Evolutionary conservation across 768 basidiomycete genomes (phyloP).

Genomic region (Roridomyces roridus): DNA sequence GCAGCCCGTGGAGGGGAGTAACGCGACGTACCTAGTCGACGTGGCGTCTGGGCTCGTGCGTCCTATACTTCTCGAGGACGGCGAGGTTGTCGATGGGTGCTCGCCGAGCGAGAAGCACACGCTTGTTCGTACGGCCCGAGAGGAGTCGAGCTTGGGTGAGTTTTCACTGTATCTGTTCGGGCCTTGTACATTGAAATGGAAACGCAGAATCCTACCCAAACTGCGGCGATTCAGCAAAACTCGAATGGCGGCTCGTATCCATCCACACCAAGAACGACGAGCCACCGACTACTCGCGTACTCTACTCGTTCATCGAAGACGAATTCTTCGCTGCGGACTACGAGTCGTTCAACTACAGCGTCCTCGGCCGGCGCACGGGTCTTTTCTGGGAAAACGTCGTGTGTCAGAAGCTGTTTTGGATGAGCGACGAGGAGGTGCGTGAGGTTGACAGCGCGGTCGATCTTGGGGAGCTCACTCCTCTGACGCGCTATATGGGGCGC

Average conservation of each 20-base stretch:
- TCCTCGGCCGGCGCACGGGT: constrained; percentile 6
- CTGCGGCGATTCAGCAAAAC: neutral
- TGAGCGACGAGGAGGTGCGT: constrained; percentile 20
- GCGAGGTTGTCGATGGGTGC: constrained; percentile 19
- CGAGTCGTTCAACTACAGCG: constrained; percentile 11
- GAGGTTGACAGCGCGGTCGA: neutral
- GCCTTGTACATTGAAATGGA: neutral
- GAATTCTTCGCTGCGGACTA: constrained; percentile 30
- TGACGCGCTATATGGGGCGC: constrained; percentile 18
- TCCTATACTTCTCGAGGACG: constrained; percentile 25
- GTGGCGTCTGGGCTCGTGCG: constrained; percentile 20
- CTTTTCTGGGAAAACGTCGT: constrained; percentile 24
- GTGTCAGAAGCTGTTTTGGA: constrained; percentile 19
- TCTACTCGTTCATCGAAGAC: constrained; percentile 31
- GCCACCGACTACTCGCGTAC: constrained; percentile 15
- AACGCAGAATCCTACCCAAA: constrained; percentile 12
- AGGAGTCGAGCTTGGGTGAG: constrained; percentile 24
- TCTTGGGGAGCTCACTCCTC: neutral
- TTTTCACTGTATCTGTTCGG: neutral
- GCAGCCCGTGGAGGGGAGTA: constrained; percentile 24
- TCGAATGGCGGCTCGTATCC: constrained; percentile 28
- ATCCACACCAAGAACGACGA: constrained; percentile 5
- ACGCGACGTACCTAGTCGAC: constrained; percentile 29
- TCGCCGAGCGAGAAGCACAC: constrained; percentile 24
- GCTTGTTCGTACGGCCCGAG: constrained; percentile 17